These are phyloP conservation scores for Chaetomiaceae sp. DNA, from an alignment of 2,329 filamentous ascomycete species.

Conservation along the genomic window DNA sequence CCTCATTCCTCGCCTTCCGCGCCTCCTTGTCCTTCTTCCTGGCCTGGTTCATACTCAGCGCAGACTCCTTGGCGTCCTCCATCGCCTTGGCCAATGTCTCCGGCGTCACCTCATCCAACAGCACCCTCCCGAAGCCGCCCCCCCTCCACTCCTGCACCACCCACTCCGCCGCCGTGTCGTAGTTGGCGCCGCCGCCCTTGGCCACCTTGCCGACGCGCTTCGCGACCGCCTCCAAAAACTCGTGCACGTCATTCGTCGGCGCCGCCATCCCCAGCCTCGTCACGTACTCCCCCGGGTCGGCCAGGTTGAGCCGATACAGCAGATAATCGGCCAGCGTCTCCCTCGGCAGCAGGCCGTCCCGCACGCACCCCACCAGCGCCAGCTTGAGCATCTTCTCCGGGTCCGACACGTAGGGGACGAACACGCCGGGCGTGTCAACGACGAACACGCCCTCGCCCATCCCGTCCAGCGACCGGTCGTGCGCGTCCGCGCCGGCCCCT, in stretches of 20 bases:
- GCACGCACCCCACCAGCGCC: slow-evolving; percentile 85
- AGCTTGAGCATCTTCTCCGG: slow-evolving; percentile 90
- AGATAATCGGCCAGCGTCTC: slow-evolving; percentile 85
- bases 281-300: slow-evolving; percentile 44
- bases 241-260: slow-evolving; percentile 80
- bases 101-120: slow-evolving; percentile 70
- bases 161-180: slow-evolving; percentile 71
- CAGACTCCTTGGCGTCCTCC: slow-evolving; percentile 43
- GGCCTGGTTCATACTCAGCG: slow-evolving; percentile 63
- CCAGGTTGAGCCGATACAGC: slow-evolving; percentile 74
- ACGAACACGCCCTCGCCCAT: slow-evolving; percentile 68
- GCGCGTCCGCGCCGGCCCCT: slow-evolving; percentile 20
- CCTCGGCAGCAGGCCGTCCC: slow-evolving; percentile 76
- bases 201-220: slow-evolving; percentile 69
- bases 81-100: slow-evolving; percentile 51
- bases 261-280: slow-evolving; percentile 42
- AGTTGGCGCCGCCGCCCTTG: slow-evolving; percentile 66
- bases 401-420: slow-evolving; percentile 84
- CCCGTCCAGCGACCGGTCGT: slow-evolving; percentile 18
- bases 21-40: slow-evolving; percentile 61
- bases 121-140: slow-evolving; percentile 70
- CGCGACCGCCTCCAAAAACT: slow-evolving; percentile 68
- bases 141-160: slow-evolving; percentile 77
- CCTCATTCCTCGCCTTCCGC: slow-evolving; percentile 37
- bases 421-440: slow-evolving; percentile 90